Evolutionary conservation across 768 basidiomycete species (phyloP), one percentile per base, ranked within the genome.

Genomic region (Calocera viscosa): DNA sequence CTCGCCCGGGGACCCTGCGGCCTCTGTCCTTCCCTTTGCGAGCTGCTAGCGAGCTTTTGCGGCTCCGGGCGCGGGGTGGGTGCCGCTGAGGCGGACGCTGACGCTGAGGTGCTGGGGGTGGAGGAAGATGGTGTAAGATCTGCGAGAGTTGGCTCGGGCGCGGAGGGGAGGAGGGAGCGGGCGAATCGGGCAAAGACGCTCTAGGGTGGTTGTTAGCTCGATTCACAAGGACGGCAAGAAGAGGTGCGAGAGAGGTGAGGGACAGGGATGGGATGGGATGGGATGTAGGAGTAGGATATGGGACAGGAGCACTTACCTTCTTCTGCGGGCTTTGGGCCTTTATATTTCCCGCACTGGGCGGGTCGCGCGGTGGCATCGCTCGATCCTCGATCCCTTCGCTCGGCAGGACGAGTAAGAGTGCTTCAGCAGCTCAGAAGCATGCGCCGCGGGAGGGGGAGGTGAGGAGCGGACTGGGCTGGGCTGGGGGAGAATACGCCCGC

Each of bases 381-480:
- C 5, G 26, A 7, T 49, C 49, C 24, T 40, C 39, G 10, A 10
- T 40, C 19, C 43, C 5, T 19, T 60, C 30, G 19, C 53, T 60
- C 14, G 53, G 7, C 7, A 7, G 7, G 43, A 19, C 16, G 8
- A 17, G 43, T 60, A 11, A 8, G 30, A 2, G 8, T 60, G 11
- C 24, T n/a, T 22, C 53, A 60, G 53, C 11, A 32, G 53, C 53
- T 2, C 53, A 60, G 53, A 60, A 60, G 53, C 82, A 85, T 1
- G 84, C 80, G 17, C 63, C 34, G 33, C n/a, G n/a, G n/a, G n/a
- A n/a, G n/a, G n/a, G n/a, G n/a, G n/a, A n/a, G n/a, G n/a, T n/a
- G n/a, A n/a, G n/a, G n/a, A n/a, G n/a, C n/a, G n/a, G n/a, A n/a
- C n/a, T n/a, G n/a, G n/a, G n/a, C n/a, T n/a, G n/a, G n/a, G n/a